Conservation (phyloP, 768 basidiomycete species). For the Auricularia sp. region DNA sequence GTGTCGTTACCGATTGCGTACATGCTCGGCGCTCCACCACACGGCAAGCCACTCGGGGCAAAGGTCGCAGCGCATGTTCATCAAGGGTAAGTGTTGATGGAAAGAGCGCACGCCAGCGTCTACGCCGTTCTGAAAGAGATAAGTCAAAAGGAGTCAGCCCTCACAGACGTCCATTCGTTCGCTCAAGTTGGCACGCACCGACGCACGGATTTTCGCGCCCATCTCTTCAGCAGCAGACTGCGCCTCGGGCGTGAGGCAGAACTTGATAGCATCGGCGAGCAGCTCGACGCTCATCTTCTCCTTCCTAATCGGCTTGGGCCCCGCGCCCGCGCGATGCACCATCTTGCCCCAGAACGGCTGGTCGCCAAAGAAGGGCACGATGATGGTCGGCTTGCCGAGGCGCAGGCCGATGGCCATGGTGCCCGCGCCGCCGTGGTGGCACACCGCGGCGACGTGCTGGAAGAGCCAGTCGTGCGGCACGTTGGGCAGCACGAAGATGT, state of each 20-base stretch:
- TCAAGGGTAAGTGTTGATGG: slow-evolving; percentile 47
- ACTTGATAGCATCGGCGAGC: slow-evolving; percentile 43
- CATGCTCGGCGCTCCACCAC: slow-evolving; percentile 49
- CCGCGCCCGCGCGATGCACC: slow-evolving; percentile 52
- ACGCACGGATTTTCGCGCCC: slow-evolving; percentile 40
- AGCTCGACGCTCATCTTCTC: slow-evolving; percentile 39
- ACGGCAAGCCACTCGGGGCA: slow-evolving; percentile 40
- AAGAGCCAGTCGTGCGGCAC: slow-evolving; percentile 67
- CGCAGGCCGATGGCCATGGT: slow-evolving; percentile 55
- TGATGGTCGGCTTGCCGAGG: slow-evolving; percentile 49
- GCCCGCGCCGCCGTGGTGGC: slow-evolving; percentile 59
- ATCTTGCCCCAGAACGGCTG: slow-evolving; percentile 52
- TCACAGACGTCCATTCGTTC: neutral
- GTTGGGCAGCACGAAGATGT: slow-evolving; percentile 54
- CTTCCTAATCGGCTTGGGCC: slow-evolving; percentile 49
- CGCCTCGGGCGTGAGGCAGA: slow-evolving; percentile 35
- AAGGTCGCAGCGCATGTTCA: slow-evolving; percentile 57
- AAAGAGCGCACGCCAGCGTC: slow-evolving; percentile 42
- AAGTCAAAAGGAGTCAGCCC: neutral
- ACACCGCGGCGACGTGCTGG: slow-evolving; percentile 46
- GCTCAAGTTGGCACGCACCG: slow-evolving; percentile 26
- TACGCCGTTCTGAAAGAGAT: slow-evolving; percentile 34
- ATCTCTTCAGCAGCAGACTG: slow-evolving; percentile 39
- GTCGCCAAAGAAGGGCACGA: slow-evolving; percentile 61
- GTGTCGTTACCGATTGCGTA: slow-evolving; percentile 13